Conservation (phyloP, 2,329 filamentous ascomycete species). For the Hymenoscyphus fraxineus region DNA sequence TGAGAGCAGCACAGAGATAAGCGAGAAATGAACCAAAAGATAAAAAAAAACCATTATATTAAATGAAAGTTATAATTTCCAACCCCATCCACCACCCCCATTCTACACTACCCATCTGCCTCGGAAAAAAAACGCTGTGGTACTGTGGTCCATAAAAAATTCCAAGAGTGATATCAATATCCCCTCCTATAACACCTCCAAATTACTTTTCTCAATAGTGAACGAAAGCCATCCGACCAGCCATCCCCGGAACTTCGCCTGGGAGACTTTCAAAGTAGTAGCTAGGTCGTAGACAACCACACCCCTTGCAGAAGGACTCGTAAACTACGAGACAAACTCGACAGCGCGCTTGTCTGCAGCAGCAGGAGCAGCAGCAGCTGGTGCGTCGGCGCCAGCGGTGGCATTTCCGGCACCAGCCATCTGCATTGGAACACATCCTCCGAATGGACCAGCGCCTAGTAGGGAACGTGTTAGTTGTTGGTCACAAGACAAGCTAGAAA, state of each 20-base stretch:
- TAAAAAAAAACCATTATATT: no score
- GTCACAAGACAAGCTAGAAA: neutral
- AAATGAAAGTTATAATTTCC: no score
- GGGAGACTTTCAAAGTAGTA: neutral
- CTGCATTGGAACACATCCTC: conserved; percentile 57
- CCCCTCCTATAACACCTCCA: neutral
- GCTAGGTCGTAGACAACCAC: neutral
- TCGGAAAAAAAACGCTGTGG: no score
- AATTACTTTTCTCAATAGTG: neutral
- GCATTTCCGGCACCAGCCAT: conserved; percentile 31
- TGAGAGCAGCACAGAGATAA: no score
- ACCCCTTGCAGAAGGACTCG: neutral
- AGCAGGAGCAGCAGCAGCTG: neutral
- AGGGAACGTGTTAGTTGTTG: neutral
- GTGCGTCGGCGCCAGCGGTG: conserved; percentile 8
- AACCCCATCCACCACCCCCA: no score
- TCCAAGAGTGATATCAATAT: neutral
- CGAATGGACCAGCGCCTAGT: conserved; percentile 54
- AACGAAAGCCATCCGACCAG: neutral
- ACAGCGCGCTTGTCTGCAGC: conserved; percentile 1
- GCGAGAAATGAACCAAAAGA: no score
- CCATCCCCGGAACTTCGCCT: neutral
- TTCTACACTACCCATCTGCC: no score
- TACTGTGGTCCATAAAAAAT: neutral
- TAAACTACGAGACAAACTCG: neutral